These are phyloP conservation scores for Isabelozyma gotoi DNA, from an alignment of 805 yeast genomes.

Conservation along the genomic window DNA sequence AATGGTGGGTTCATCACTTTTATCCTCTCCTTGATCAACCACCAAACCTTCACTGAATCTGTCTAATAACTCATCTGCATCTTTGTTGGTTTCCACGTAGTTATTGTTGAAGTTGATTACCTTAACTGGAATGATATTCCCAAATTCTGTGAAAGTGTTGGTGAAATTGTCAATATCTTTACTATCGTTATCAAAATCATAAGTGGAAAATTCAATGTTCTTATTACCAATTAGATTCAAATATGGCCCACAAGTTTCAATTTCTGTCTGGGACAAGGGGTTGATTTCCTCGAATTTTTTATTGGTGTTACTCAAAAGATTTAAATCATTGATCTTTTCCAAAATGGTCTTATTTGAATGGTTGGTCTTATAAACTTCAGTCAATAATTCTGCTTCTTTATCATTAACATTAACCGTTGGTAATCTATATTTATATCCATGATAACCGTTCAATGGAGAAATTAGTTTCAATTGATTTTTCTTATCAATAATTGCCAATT, in stretches of 20 bases:
- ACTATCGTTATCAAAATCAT: slow-evolving; percentile 8
- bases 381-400: neutral
- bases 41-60: slow-evolving; percentile 10
- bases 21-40: slow-evolving; percentile 7
- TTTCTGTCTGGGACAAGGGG: slow-evolving; percentile 52
- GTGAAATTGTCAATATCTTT: slow-evolving; percentile 13
- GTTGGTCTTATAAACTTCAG: neutral
- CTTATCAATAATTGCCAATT: slow-evolving; percentile 33
- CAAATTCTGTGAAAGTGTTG: slow-evolving; percentile 22
- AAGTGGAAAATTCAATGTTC: slow-evolving; percentile 30
- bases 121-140: slow-evolving; percentile 18
- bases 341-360: neutral
- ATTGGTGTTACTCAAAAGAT: neutral
- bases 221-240: slow-evolving; percentile 28
- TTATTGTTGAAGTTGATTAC: slow-evolving; percentile 9
- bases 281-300: slow-evolving; percentile 8
- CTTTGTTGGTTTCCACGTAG: neutral
- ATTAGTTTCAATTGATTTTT: slow-evolving; percentile 30
- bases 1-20: neutral
- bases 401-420: slow-evolving; percentile 19
- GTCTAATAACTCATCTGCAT: slow-evolving; percentile 6
- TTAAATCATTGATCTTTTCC: neutral
- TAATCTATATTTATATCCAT: slow-evolving; percentile 39
- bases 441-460: slow-evolving; percentile 38
- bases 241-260: slow-evolving; percentile 52